Conservation (phyloP, 352 stramenopile genomes). For the Pythium phragmiticola region DNA sequence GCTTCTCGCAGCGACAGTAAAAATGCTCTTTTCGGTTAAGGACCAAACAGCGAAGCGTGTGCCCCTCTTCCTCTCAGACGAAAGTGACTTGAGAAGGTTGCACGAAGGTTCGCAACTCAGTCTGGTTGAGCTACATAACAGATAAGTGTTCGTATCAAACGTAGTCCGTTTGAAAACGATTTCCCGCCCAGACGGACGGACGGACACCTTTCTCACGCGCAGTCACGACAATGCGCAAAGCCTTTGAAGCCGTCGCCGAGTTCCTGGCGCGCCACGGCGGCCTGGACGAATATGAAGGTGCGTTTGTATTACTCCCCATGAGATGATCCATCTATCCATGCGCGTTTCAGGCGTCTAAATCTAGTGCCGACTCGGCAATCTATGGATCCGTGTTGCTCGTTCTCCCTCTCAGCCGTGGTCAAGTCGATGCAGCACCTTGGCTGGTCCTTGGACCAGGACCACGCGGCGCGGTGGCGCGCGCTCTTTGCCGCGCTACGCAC, state of each 20-base stretch:
- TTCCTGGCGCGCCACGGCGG: constrained; percentile 31
- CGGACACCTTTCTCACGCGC: neutral
- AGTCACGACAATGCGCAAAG: constrained; percentile 21
- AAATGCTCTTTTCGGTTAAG: neutral
- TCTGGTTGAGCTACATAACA: neutral
- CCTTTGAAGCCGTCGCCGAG: constrained; percentile 31
- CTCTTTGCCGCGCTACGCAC: constrained; percentile 47
- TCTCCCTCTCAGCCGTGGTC: constrained; percentile 19
- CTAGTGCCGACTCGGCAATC: neutral
- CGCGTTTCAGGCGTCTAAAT: constrained; percentile 1
- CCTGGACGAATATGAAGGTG: constrained; percentile 34
- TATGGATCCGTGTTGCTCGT: neutral
- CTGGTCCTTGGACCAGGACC: constrained; percentile 40
- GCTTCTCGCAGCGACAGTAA: constrained; percentile 2
- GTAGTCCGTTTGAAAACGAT: constrained; percentile 5
- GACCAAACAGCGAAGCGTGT: constrained; percentile 4
- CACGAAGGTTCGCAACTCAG: constrained; percentile 30
- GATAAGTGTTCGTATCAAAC: constrained; percentile 1
- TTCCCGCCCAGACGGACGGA: neutral
- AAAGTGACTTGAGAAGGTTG: constrained; percentile 22
- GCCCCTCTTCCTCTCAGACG: constrained; percentile 7
- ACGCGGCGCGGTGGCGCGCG: constrained; percentile 46
- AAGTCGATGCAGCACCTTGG: constrained; percentile 47
- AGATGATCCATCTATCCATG: neutral
- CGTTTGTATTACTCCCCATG: neutral